These are phyloP conservation scores for Gynostemma pentaphyllum DNA, from an alignment of 306 rosid genomes.

Conservation along the genomic window DNA sequence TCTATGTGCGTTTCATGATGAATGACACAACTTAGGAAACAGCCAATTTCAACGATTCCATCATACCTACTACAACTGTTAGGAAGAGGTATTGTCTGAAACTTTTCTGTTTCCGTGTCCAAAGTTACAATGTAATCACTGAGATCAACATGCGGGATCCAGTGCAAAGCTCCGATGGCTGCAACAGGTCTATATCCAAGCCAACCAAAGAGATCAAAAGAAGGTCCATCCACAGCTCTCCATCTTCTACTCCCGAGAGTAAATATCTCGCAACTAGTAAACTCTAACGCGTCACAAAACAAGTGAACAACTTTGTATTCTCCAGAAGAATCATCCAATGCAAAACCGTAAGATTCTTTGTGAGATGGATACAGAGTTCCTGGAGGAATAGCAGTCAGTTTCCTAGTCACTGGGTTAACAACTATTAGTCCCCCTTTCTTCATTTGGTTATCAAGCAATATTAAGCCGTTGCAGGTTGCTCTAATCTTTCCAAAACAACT, in stretches of 20 bases:
- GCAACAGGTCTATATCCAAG: conserved; percentile 27
- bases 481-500: conserved; percentile 26
- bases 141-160: conserved; percentile 28
- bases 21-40: conserved; percentile 21
- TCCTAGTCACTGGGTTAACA: conserved; percentile 44
- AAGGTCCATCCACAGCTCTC: conserved; percentile 37
- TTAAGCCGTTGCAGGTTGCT: conserved; percentile 39
- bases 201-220: conserved; percentile 26
- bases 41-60: conserved; percentile 25
- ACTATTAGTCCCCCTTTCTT: conserved; percentile 29
- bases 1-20: conserved; percentile 28
- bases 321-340: conserved; percentile 12
- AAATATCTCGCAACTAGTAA: conserved; percentile 28
- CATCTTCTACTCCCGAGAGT: conserved; percentile 17
- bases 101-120: conserved; percentile 28
- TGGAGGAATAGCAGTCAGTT: conserved; percentile 25
- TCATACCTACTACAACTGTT: conserved; percentile 17
- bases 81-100: conserved; percentile 27
- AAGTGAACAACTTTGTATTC: conserved; percentile 40
- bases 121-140: conserved; percentile 25
- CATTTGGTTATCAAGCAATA: conserved; percentile 28
- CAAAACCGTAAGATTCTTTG: conserved; percentile 35
- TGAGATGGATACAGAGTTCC: conserved; percentile 24
- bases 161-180: conserved; percentile 39
- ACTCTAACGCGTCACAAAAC: conserved; percentile 25